phyloP scores from a whole-genome alignment of 441 rosid species.

The Populus tomentosa region DNA sequence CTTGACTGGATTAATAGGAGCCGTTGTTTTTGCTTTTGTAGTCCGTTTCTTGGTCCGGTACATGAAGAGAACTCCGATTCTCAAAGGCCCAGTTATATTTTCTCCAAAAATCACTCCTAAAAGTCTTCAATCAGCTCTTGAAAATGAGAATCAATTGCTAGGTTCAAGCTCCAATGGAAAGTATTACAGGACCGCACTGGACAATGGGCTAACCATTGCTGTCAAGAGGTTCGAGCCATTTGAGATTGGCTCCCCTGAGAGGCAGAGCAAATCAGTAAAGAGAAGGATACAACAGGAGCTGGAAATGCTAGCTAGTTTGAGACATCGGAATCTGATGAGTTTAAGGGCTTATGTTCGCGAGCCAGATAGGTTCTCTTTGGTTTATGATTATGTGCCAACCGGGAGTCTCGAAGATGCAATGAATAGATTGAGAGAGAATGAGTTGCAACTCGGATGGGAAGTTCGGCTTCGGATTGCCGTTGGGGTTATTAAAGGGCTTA shows the following conservation, averaged over 20 bases:
- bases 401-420: slow-evolving; percentile 90
- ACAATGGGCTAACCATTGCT: slow-evolving; percentile 72
- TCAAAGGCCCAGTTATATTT: slow-evolving; percentile 89
- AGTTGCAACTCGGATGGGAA: slow-evolving; percentile 78
- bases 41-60: slow-evolving; percentile 49
- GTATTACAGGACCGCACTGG: slow-evolving; percentile 71
- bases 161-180: slow-evolving; percentile 79
- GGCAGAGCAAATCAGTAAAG: slow-evolving; percentile 58
- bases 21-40: slow-evolving; percentile 53
- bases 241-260: slow-evolving; percentile 53
- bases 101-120: slow-evolving; percentile 69
- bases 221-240: slow-evolving; percentile 73
- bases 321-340: slow-evolving; percentile 84
- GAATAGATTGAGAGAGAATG: slow-evolving; percentile 58
- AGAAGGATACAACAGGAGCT: slow-evolving; percentile 75
- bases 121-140: slow-evolving; percentile 70
- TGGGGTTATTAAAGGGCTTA: slow-evolving; percentile 84
- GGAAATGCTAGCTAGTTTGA: slow-evolving; percentile 75
- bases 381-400: slow-evolving; percentile 71
- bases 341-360: slow-evolving; percentile 83
- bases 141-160: slow-evolving; percentile 56
- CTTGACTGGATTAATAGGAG: slow-evolving; percentile 57
- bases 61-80: slow-evolving; percentile 72
- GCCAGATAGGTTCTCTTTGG: slow-evolving; percentile 60
- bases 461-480: slow-evolving; percentile 76